Evolutionary conservation across 1,284 basidiomycete species (phyloP), one percentile per base, ranked within the genome.

Genomic region (Clitocybe nebularis): DNA sequence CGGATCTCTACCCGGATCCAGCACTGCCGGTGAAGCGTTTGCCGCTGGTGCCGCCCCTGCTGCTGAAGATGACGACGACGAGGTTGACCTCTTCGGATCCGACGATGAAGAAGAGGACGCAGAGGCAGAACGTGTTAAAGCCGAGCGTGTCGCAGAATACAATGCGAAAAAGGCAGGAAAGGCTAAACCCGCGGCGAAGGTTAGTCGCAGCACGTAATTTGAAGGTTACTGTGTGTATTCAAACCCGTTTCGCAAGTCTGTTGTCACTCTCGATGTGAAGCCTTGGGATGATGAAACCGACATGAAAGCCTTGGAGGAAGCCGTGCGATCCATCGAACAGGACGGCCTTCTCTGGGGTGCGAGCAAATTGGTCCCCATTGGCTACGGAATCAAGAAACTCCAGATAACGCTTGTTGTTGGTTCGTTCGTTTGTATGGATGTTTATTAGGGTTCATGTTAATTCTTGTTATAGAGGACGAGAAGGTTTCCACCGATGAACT

Each of bases 241-340:
- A 11, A 4, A 22, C 19, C 36, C 13, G n/a, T 37, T 36, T 41
- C 30, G 1, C 26, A 44, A 93, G 90, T 95, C 92, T 53, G 80
- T 95, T 49, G 92, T 95, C 41, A 99, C 96, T 42, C 73, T 98
- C 58, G 93, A 98, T 56, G 93, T 99, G 52, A 99, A 98, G 74
- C 95, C 94, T 36, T 95, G 94, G 95, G 95, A 99, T 65, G 94
- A 98, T 66, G 93, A 97, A 76, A 99, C 95, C 47, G 91, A 98
- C 72, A 93, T 99, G 92, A 77, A 63, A 41, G 86, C 72, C 43
- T 77, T 99, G 55, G 95, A 99, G 71, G 68, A 75, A 30, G 59
- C 73, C 32, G 93, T 99, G 44, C 86, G 95, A 52, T 84, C 86
- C 21, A 85, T 99, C 59, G 81, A 93, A 67, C 74, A 81, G 75